Evolutionary conservation across 805 yeast genomes (phyloP), one percentile per base, ranked within the genome.

Genomic region (Tetrapisispora pingtungensis): DNA sequence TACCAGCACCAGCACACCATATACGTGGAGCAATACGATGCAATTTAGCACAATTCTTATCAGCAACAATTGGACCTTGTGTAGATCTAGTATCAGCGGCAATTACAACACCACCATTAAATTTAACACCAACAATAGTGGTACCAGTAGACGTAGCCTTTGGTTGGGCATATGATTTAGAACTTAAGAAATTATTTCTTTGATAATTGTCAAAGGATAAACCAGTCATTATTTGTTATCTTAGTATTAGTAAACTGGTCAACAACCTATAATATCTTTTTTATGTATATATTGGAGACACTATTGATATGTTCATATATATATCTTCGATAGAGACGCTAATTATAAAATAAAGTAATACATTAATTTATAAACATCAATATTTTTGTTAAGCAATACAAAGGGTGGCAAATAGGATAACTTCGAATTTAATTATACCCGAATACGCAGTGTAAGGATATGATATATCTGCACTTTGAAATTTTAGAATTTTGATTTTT

Each of bases 1-100:
- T 93, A 65, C 98, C 98, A 3, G 98, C 98, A 58, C 98, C 98
- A 42, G 98, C 98, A 79, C 98, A 90, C 97, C 97, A 90, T 62
- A 89, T 88, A 59, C 75, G 77, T 10, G 97, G 96, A 7, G 96
- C 76, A 52, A 89, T 73, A 54, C 94, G 71, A 68, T 90, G 97
- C 52, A 93, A 73, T 67, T 90, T 90, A 61, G 88, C 96, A 73
- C 97, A 89, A 70, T 93, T 93, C 72, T 93, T 93, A 69, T 93
- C 97, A 7, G 98, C 98, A 31, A 93, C 97, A 55, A 93, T 87
- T 46, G 81, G 82, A 13, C 98, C 98, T 32, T 93, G 82, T 3
- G 98, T 93, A 45, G 98, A 97, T 68, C 98, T 81, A 18, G 98
- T 93, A 71, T 93, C 98, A 10, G 98, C 98, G 12, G 98, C 97